These are phyloP conservation scores for Bifiguratus adelaidae DNA, from an alignment of 192 early-diverging fungal genomes.

Conservation along the genomic window DNA sequence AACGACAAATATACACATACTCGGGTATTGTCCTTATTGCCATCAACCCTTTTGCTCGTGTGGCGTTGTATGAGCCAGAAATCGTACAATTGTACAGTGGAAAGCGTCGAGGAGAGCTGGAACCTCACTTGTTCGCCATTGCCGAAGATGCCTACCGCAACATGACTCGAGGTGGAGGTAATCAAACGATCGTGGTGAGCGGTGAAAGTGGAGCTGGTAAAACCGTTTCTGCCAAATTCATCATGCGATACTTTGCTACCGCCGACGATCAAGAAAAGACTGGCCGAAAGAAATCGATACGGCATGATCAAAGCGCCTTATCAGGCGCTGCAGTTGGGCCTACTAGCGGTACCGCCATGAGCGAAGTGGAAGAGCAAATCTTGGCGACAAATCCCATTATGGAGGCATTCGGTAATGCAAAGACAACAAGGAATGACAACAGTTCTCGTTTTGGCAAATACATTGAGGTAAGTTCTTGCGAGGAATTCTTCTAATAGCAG, in stretches of 20 bases:
- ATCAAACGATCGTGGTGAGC: slow-evolving; percentile 97
- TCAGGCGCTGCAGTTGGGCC: slow-evolving; percentile 25
- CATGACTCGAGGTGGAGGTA: slow-evolving; percentile 85
- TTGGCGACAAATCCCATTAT: slow-evolving; percentile 97
- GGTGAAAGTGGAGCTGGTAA: slow-evolving; percentile 98
- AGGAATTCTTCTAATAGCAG: neutral
- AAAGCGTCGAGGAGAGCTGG: slow-evolving; percentile 83
- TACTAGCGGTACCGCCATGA: slow-evolving; percentile 41
- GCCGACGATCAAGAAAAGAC: slow-evolving; percentile 55
- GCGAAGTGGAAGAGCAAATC: slow-evolving; percentile 71
- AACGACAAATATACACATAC: slow-evolving; percentile 97
- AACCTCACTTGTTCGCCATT: slow-evolving; percentile 98
- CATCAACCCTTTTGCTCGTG: slow-evolving; percentile 87
- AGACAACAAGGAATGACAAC: slow-evolving; percentile 99
- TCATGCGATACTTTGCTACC: slow-evolving; percentile 95
- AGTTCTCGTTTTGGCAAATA: slow-evolving; percentile 98
- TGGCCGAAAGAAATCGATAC: slow-evolving; percentile 21
- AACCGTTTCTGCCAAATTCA: slow-evolving; percentile 91
- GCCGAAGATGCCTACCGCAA: slow-evolving; percentile 95
- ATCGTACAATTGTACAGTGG: slow-evolving; percentile 91
- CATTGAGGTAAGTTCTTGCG: slow-evolving; percentile 50
- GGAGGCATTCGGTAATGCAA: slow-evolving; percentile 99
- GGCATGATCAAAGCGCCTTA: no score
- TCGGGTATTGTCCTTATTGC: slow-evolving; percentile 98
- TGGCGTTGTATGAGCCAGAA: slow-evolving; percentile 86